Evolutionary conservation across 140 eudicot genomes (phyloP).

Genomic region (Senecio squalidus): DNA sequence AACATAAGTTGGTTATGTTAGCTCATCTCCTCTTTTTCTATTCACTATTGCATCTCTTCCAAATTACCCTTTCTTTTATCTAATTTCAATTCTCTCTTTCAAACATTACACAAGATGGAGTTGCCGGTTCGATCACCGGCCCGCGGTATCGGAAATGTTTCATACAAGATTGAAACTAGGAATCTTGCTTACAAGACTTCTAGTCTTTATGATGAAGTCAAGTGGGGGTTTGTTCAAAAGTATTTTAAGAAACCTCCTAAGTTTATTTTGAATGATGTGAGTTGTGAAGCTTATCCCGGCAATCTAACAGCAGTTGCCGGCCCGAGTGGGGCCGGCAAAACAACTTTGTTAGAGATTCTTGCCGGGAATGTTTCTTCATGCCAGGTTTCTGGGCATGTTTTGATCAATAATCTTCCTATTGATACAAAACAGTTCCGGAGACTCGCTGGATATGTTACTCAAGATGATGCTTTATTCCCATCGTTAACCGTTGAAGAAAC

Average conservation of each 20-base stretch:
- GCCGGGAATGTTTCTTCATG: constrained; percentile 50
- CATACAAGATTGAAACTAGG: constrained; percentile 56
- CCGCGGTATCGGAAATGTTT: constrained; percentile 21
- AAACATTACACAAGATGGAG: constrained; percentile 53
- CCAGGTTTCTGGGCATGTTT: constrained; percentile 55
- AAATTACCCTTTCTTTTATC: constrained; percentile 6
- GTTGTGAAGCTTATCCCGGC: constrained; percentile 72
- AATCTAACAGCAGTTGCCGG: constrained; percentile 89
- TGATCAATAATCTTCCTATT: constrained; percentile 50
- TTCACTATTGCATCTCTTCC: constrained; percentile 22
- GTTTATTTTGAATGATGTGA: constrained; percentile 63
- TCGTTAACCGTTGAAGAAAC: constrained; percentile 86
- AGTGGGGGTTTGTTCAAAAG: constrained; percentile 26
- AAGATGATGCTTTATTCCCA: constrained; percentile 81
- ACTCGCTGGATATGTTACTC: constrained; percentile 75
- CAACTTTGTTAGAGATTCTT: constrained; percentile 68
- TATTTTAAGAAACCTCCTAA: constrained; percentile 32
- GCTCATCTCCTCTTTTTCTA: constrained; percentile 52
- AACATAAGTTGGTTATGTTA: constrained; percentile 62
- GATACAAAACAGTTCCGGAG: constrained; percentile 41
- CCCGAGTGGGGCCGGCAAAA: constrained; percentile 95
- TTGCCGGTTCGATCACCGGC: constrained; percentile 47
- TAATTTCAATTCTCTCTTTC: constrained; percentile 15
- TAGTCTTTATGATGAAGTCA: constrained; percentile 28
- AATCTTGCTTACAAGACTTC: constrained; percentile 49